These are phyloP conservation scores for Datisca glomerata DNA, from an alignment of 306 rosid genomes.

Conservation along the genomic window DNA sequence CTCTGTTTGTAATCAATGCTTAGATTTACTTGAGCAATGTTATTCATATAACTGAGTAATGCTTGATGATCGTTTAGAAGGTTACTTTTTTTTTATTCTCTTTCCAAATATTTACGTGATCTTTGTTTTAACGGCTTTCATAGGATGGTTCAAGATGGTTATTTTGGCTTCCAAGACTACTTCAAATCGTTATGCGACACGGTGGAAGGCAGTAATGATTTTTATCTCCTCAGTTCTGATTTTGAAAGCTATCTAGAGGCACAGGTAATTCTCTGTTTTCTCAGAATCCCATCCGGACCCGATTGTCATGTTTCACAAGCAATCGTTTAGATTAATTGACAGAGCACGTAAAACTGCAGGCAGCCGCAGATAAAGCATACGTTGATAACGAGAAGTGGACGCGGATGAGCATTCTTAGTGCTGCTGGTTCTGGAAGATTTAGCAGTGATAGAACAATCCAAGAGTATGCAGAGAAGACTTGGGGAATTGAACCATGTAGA, in stretches of 20 bases:
- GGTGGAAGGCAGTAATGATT: conserved; percentile 41
- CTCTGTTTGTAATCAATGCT: no score
- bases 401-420: conserved; percentile 55
- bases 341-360: conserved; percentile 29
- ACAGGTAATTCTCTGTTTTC: conserved; percentile 35
- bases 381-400: conserved; percentile 50
- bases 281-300: background rate
- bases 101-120: no score
- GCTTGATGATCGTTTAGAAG: no score
- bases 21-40: no score
- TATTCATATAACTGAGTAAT: no score
- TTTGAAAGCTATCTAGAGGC: conserved; percentile 62
- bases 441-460: conserved; percentile 65
- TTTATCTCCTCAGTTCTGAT: conserved; percentile 53
- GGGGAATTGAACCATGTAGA: conserved; percentile 62
- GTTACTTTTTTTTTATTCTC: no score
- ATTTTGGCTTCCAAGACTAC: conserved; percentile 47
- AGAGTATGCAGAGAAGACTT: conserved; percentile 50
- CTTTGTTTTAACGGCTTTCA: no score
- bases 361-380: conserved; percentile 62
- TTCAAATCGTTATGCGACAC: conserved; percentile 50
- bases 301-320: no score
- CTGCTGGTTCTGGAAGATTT: conserved; percentile 59
- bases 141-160: conserved; percentile 72
- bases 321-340: conserved; percentile 4